A percentile compares a stretch with the other conserved stretches of the same genome.
phyloP scores from a whole-genome alignment of 2,329 filamentous ascomycete genomes.

The Apiospora hydei region DNA sequence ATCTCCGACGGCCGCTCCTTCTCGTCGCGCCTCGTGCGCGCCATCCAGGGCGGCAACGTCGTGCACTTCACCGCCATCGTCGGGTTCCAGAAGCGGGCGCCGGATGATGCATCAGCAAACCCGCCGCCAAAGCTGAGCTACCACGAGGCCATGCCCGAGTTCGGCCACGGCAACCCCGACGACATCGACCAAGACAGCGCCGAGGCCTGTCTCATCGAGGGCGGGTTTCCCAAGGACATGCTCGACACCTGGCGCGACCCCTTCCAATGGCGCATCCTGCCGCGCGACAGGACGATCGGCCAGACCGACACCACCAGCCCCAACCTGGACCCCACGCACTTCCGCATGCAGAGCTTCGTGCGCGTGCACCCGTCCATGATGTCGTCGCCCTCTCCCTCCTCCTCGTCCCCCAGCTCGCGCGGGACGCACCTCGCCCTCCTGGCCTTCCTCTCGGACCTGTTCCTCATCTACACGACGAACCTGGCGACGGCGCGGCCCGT shows the following conservation, averaged over 20 bases:
- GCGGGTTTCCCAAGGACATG: constrained; percentile 20
- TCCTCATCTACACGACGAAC: constrained; percentile 26
- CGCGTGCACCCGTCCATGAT: constrained; percentile 8
- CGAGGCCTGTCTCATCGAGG: constrained; percentile 5
- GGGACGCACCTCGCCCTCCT: constrained; percentile 25
- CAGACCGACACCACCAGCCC: not conserved
- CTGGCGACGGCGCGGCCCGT: constrained; percentile 25
- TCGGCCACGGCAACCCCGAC: not conserved
- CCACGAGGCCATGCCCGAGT: not conserved
- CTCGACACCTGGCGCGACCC: constrained; percentile 12
- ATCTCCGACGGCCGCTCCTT: constrained; percentile 26
- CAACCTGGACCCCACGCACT: constrained; percentile 9
- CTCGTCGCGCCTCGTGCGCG: constrained; percentile 26
- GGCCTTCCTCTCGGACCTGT: constrained; percentile 25
- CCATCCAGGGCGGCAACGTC: constrained; percentile 19
- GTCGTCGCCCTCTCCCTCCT: not conserved
- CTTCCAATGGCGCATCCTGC: constrained; percentile 24
- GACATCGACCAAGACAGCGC: constrained; percentile 4
- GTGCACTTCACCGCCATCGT: constrained; percentile 25
- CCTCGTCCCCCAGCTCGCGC: not conserved
- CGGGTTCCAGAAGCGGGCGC: constrained; percentile 22
- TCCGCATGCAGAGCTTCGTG: constrained; percentile 25
- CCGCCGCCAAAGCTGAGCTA: not conserved
- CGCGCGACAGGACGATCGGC: not conserved
- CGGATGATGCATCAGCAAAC: not conserved